A percentile compares a stretch with the other conserved stretches of the same genome.
These are phyloP conservation scores for Nakazawaea sp. DNA, from an alignment of 805 yeast genomes.

Conservation along the genomic window DNA sequence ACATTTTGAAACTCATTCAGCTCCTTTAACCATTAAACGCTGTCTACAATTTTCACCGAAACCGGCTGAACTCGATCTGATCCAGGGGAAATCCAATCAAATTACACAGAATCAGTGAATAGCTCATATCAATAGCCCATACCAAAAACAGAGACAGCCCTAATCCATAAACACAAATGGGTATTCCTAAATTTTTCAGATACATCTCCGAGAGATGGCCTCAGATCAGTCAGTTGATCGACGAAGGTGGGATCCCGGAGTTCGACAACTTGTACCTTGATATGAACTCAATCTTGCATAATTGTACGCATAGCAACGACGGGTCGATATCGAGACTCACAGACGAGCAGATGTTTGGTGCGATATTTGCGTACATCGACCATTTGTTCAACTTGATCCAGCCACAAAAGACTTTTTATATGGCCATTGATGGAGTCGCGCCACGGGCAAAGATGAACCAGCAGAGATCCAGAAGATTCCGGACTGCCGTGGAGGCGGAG, in stretches of 20 bases:
- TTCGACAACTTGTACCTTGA: conserved; percentile 93
- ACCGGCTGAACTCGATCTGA: too few relatives aligned
- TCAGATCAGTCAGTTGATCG: conserved; percentile 77
- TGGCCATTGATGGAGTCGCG: conserved; percentile 99
- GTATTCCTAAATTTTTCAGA: conserved; percentile 95
- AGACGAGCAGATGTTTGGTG: conserved; percentile 87
- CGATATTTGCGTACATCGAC: conserved; percentile 92
- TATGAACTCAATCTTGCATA: conserved; percentile 95
- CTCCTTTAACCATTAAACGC: too few relatives aligned
- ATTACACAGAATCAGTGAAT: too few relatives aligned
- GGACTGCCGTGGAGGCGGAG: conserved; percentile 92
- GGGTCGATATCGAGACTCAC: conserved; percentile 53
- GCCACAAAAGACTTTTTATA: conserved; percentile 81
- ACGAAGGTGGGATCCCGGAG: conserved; percentile 79
- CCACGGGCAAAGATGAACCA: conserved; percentile 99
- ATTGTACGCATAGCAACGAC: conserved; percentile 84
- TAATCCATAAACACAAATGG: too few relatives aligned
- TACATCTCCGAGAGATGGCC: conserved; percentile 99
- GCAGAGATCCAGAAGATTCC: conserved; percentile 91
- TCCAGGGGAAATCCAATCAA: too few relatives aligned
- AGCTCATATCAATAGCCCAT: too few relatives aligned
- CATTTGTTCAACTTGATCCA: conserved; percentile 82
- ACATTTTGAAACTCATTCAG: too few relatives aligned
- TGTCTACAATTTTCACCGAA: too few relatives aligned
- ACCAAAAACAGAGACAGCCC: too few relatives aligned